Base-by-base conservation (phyloP, 345 rosid species). In the Heritiera littoralis region DNA sequence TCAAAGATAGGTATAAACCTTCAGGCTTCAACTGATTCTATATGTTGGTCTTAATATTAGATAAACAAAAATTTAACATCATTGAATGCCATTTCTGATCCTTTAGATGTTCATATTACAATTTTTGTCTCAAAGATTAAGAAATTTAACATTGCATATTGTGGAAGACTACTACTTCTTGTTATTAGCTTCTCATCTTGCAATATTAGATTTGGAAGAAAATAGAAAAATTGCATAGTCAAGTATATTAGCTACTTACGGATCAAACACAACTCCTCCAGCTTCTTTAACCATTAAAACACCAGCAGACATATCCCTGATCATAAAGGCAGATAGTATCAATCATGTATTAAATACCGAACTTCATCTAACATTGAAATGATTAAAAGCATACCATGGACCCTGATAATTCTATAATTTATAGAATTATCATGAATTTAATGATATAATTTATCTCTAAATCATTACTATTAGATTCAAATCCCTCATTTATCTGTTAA, bases 231-330 rank as follows among this genome's bases (percentile, higher is more conserved):
- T 45, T 30, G 58, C 14, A 54, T 58, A 20, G 66, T 35, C 4
- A 23, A 65, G 15, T 9, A 69, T 35, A 73, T 30, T 32, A n/a
- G 66, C 18, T 41, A 87, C 98, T 89, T 89, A 96, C 98, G 98
- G 99, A 82, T 96, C 98, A 84, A 82, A 96, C 63, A 94, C 86
- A 80, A 88, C 88, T 78, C 98, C 99, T 67, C 98, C 98, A 58
- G 99, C 98, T 90, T 93, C 99, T 79, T 82, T 84, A 30, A 93
- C 98, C 8, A 96, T 89, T 71, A 96, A 88, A 81, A 83, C 87
- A 18, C 99, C 99, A 72, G 87, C 98, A 63, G 99, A 92, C 75
- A 96, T 92, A 84, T 94, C 99, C 98, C 98, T 96, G 88, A 80
- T 56, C 45, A 74, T 9, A 77, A 72, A 87, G 49, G 30, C 23